phyloP scores from a whole-genome alignment of 495 filamentous ascomycete species.

The Wilcoxina mikolae region DNA sequence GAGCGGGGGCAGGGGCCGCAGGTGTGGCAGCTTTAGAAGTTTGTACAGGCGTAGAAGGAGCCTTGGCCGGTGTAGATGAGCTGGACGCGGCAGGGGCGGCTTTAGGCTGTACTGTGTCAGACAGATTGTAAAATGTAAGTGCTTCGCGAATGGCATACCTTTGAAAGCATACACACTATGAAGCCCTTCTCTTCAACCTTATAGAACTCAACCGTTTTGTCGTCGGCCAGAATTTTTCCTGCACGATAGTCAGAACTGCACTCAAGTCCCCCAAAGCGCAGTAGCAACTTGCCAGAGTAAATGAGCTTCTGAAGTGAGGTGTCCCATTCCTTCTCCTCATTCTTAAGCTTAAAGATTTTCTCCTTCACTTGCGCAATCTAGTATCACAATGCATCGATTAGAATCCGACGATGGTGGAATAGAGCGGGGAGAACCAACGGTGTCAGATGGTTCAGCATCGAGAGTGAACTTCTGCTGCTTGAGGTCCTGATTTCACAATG shows the following conservation, averaged over 20 bases:
- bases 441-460: slow-evolving; percentile 83
- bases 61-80: slow-evolving; percentile 36
- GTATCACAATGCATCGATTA: neutral
- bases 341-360: slow-evolving; percentile 51
- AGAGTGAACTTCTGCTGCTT: slow-evolving; percentile 96
- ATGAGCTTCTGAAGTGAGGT: slow-evolving; percentile 80
- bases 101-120: slow-evolving; percentile 44
- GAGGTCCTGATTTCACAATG: slow-evolving; percentile 49
- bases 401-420: neutral
- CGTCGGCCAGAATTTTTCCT: slow-evolving; percentile 98
- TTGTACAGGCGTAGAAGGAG: slow-evolving; percentile 46
- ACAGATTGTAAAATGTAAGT: neutral
- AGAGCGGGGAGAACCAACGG: slow-evolving; percentile 43
- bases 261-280: slow-evolving; percentile 3
- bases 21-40: slow-evolving; percentile 52
- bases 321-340: slow-evolving; percentile 73
- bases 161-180: slow-evolving; percentile 90
- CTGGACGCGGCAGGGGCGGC: slow-evolving; percentile 42
- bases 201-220: slow-evolving; percentile 84
- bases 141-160: slow-evolving; percentile 43
- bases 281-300: slow-evolving; percentile 63
- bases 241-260: slow-evolving; percentile 14
- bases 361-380: slow-evolving; percentile 80
- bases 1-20: slow-evolving; percentile 45
- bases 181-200: slow-evolving; percentile 99